phyloP scores from a whole-genome alignment of 805 yeast species.

The Barnettozyma californica region DNA sequence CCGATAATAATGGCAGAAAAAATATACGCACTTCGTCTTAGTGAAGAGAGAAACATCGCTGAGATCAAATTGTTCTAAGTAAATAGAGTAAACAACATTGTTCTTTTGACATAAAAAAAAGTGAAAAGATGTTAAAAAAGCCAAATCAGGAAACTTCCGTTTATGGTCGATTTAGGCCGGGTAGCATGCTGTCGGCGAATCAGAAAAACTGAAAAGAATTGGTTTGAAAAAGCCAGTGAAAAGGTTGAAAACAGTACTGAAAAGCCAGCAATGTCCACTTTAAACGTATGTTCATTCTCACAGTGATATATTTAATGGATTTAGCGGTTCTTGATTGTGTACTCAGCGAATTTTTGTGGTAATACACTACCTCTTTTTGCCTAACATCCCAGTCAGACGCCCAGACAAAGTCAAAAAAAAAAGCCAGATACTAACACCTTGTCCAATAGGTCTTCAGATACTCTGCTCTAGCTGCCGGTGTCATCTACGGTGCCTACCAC shows the following conservation, averaged over 20 bases:
- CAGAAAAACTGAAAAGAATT: constrained; percentile 8
- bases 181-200: constrained; percentile 6
- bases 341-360: not conserved
- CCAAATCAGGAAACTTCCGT: not conserved
- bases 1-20: constrained; percentile 11
- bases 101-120: not conserved
- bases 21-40: constrained; percentile 24
- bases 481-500: constrained; percentile 83
- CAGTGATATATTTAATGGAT: not conserved
- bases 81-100: not conserved
- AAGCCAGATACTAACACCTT: constrained; percentile 9
- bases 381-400: not conserved
- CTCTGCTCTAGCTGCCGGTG: constrained; percentile 84
- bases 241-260: not conserved
- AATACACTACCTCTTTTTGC: not conserved
- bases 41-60: constrained; percentile 14
- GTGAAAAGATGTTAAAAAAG: not conserved
- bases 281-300: constrained; percentile 35
- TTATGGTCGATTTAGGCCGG: not conserved
- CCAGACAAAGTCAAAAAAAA: not conserved
- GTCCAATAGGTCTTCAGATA: constrained; percentile 74
- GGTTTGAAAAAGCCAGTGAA: not conserved
- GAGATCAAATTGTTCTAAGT: no score
- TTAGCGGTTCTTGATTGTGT: not conserved
- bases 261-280: constrained; percentile 38